These are phyloP conservation scores for Lentinula edodes DNA, from an alignment of 768 basidiomycete species.

Conservation along the genomic window DNA sequence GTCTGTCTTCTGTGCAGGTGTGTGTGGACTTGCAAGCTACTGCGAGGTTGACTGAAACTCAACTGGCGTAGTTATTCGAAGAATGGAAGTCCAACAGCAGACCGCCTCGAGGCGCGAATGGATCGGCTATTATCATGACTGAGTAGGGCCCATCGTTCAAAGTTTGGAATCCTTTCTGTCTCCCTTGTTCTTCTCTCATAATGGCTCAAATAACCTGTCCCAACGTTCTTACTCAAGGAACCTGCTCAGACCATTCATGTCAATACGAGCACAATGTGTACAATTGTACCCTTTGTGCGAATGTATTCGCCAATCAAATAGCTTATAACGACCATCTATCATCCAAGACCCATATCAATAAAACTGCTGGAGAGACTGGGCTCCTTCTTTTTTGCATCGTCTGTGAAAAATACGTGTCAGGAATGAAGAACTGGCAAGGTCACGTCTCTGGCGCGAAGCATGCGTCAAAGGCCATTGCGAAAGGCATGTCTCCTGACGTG, in stretches of 20 bases:
- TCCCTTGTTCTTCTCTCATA: background rate
- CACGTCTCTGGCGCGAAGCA: conserved; percentile 14
- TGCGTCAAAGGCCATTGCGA: background rate
- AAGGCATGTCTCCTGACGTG: conserved; percentile 12
- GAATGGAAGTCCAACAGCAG: background rate
- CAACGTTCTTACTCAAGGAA: conserved; percentile 10
- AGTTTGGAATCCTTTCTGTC: background rate
- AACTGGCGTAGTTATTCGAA: background rate
- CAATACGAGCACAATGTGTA: conserved; percentile 14
- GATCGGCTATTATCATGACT: too few relatives aligned
- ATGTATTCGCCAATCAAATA: conserved; percentile 10
- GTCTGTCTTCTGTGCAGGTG: background rate
- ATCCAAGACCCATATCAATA: conserved; percentile 11
- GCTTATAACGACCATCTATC: conserved; percentile 12
- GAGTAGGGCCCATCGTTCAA: too few relatives aligned
- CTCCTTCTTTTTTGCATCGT: conserved; percentile 7
- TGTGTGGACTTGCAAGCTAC: background rate
- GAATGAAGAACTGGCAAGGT: conserved; percentile 11
- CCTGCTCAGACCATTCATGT: conserved; percentile 12
- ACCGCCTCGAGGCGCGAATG: background rate
- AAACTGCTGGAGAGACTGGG: background rate
- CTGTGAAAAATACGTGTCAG: conserved; percentile 6
- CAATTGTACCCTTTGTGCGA: conserved; percentile 15
- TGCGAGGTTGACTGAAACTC: background rate
- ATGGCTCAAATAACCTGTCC: conserved; percentile 10